A percentile compares a stretch with the other conserved stretches of the same genome.
These are phyloP conservation scores for Aspergillus pseudoterreus DNA, from an alignment of 2,329 filamentous ascomycete species.

Conservation along the genomic window DNA sequence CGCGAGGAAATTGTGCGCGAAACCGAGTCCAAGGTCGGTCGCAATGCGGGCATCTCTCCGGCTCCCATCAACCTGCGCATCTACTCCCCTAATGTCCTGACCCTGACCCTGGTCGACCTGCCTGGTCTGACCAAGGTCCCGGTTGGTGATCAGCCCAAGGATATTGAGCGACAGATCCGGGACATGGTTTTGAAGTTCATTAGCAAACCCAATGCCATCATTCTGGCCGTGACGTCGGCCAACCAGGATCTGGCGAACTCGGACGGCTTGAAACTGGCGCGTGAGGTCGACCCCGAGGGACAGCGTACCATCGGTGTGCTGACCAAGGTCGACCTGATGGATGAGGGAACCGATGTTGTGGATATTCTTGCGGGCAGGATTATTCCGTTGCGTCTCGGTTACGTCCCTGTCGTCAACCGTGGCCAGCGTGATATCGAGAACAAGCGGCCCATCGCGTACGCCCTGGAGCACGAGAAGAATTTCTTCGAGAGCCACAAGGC, in stretches of 20 bases:
- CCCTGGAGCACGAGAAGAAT: conserved; percentile 88
- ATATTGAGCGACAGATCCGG: conserved; percentile 93
- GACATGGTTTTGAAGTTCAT: conserved; percentile 99
- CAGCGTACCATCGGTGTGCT: conserved; percentile 97
- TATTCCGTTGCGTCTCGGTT: conserved; percentile 89
- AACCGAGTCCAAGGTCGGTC: conserved; percentile 93
- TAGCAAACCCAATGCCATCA: conserved; percentile 96
- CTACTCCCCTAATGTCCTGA: conserved; percentile 97
- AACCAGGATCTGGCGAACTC: conserved; percentile 99
- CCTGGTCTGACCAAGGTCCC: conserved; percentile 95
- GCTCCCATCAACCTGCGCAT: conserved; percentile 96
- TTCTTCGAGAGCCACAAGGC: conserved; percentile 99
- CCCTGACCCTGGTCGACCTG: conserved; percentile 91
- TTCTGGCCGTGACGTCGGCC: conserved; percentile 90
- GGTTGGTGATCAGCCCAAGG: conserved; percentile 90
- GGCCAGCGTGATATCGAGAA: conserved; percentile 98
- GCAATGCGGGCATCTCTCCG: conserved; percentile 93
- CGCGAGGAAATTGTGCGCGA: conserved; percentile 95
- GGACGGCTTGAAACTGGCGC: conserved; percentile 90
- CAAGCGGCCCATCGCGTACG: conserved; percentile 87
- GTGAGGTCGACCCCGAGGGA: conserved; percentile 95
- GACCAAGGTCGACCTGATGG: conserved; percentile 98
- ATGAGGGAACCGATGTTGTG: conserved; percentile 95
- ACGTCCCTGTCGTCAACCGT: conserved; percentile 96
- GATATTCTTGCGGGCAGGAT: conserved; percentile 97